Evolutionary conservation across 495 filamentous ascomycete genomes (phyloP), one percentile per base, ranked within the genome.

Genomic region (Penicillium parvum): DNA sequence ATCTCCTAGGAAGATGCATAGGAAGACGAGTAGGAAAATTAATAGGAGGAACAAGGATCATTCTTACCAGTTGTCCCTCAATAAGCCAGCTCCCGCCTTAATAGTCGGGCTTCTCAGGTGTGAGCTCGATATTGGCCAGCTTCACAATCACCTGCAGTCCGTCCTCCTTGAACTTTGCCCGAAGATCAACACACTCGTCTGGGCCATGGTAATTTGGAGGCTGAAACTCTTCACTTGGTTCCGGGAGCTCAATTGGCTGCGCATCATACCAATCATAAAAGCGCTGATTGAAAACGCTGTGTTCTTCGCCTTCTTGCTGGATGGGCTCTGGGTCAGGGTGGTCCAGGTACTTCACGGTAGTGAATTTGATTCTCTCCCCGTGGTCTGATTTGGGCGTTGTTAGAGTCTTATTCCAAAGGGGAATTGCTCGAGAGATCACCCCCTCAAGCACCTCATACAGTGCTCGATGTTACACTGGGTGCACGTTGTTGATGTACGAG

Each of bases 131-230:
- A 44, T 76, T 78, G 5, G 75, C 73, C 4, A 86, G 51, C 47
- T 85, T 85, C 42, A 84, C 72, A 43, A 85, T 82, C 4, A 85
- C 64, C 48, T 86, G 82, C 0, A 85, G 57, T 0, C 71, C 73
- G 0, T 47, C 23, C 11, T 61, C 30, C 4, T 14, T 19, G 32
- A 59, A 71, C 1, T 56, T 11, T 12, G 59, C 35, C 5, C 44
- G 47, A 1, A 76, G 53, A 34, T 64, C 36, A n/a, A 72, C 27
- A 3, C 22, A 23, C 8, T 34, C n/a, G n/a, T 16, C 11, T 5
- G 14, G 21, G 7, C 17, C 1, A 3, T 19, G 2, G 10, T 26
- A n/a, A 6, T n/a, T 41, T 26, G 1, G 41, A 44, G 10, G 52
- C 27, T 50, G 36, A 45, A 66, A 68, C 4, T 29, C 8, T 12